phyloP scores from a whole-genome alignment of 495 filamentous ascomycete genomes.

The Lophium mytilinum region DNA sequence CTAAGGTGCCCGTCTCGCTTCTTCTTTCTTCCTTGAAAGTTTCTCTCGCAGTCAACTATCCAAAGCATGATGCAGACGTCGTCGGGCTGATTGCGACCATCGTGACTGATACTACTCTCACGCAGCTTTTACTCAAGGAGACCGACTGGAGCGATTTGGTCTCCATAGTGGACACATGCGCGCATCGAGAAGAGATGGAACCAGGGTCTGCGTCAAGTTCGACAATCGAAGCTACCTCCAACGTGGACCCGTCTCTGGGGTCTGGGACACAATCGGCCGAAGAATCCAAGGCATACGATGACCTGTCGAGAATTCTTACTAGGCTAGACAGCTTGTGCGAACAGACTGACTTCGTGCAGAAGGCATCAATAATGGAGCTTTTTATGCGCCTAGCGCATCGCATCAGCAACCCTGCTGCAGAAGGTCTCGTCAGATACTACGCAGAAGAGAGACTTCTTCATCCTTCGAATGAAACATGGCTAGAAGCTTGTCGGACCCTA shows the following conservation, averaged over 20 bases:
- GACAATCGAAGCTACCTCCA: neutral
- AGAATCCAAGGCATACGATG: neutral
- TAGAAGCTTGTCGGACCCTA: conserved; percentile 52
- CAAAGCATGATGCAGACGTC: conserved; percentile 11
- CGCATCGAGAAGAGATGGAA: conserved; percentile 10
- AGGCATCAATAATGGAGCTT: conserved; percentile 58
- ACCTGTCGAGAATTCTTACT: conserved; percentile 8
- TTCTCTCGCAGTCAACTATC: conserved; percentile 6
- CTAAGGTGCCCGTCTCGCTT: conserved; percentile 19
- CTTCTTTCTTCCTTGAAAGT: conserved; percentile 18
- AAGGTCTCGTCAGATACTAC: conserved; percentile 51
- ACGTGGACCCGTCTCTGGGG: neutral
- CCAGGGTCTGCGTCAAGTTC: neutral
- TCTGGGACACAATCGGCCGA: neutral
- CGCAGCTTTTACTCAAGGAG: conserved; percentile 14
- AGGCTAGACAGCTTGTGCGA: conserved; percentile 25
- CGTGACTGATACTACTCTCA: conserved; percentile 11
- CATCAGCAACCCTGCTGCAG: conserved; percentile 51
- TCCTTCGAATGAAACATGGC: conserved; percentile 62
- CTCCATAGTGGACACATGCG: conserved; percentile 15
- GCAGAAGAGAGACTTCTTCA: conserved; percentile 57
- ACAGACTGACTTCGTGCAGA: conserved; percentile 41
- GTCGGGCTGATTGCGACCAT: conserved; percentile 13
- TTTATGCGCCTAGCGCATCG: conserved; percentile 52
- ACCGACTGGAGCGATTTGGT: conserved; percentile 24